Percentiles rank a stretch among this genome's conserved stretches.
These are phyloP conservation scores for Pichia occidentalis DNA, from an alignment of 805 yeast genomes.

Conservation along the genomic window DNA sequence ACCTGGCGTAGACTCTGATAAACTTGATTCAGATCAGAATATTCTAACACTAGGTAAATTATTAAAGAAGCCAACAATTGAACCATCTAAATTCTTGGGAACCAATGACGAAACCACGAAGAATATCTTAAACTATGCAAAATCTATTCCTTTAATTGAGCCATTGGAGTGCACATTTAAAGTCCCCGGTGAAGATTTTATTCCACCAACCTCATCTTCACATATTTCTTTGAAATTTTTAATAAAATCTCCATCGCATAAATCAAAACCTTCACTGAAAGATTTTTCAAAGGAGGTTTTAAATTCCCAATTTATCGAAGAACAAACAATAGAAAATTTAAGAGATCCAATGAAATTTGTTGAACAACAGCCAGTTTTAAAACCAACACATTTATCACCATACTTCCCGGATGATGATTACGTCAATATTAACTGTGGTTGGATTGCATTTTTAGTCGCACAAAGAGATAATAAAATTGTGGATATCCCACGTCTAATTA, in stretches of 20 bases:
- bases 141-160: slow-evolving; percentile 60
- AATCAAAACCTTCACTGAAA: slow-evolving; percentile 43
- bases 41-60: slow-evolving; percentile 64
- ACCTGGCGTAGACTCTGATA: slow-evolving; percentile 57
- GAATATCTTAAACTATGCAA: slow-evolving; percentile 48
- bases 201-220: slow-evolving; percentile 66
- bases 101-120: slow-evolving; percentile 34
- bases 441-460: slow-evolving; percentile 63
- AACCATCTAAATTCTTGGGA: slow-evolving; percentile 51
- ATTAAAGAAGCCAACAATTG: slow-evolving; percentile 49
- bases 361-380: slow-evolving; percentile 61
- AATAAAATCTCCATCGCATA: slow-evolving; percentile 66
- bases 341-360: slow-evolving; percentile 66
- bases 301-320: slow-evolving; percentile 41
- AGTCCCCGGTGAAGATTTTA: slow-evolving; percentile 78
- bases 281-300: slow-evolving; percentile 31
- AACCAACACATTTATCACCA: slow-evolving; percentile 58
- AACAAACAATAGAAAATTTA: slow-evolving; percentile 56
- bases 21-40: slow-evolving; percentile 43
- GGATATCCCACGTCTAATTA: slow-evolving; percentile 55
- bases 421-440: slow-evolving; percentile 33
- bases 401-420: slow-evolving; percentile 56
- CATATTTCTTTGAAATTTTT: slow-evolving; percentile 72
- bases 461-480: slow-evolving; percentile 78
- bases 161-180: slow-evolving; percentile 64